These are phyloP conservation scores for Macrophomina phaseolina DNA, from an alignment of 2,329 filamentous ascomycete genomes.

Conservation along the genomic window DNA sequence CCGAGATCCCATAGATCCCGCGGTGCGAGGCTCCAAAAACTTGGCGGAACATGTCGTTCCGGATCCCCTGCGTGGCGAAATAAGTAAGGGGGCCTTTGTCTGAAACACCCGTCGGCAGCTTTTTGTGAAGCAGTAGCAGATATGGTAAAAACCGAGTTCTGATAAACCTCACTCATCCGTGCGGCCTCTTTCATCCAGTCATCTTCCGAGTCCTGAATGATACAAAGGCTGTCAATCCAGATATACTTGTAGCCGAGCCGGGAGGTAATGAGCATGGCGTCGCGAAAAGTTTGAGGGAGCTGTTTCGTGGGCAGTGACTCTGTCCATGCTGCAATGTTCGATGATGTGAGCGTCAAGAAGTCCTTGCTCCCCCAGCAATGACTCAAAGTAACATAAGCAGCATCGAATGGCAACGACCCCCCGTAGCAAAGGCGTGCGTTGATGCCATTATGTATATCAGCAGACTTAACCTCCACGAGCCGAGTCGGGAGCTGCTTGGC, in stretches of 20 bases:
- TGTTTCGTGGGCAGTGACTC: background rate
- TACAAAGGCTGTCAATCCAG: conserved; percentile 31
- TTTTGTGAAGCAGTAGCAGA: background rate
- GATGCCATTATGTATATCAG: background rate
- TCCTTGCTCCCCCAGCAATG: conserved; percentile 14
- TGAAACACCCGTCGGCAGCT: conserved; percentile 3
- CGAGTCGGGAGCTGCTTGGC: background rate
- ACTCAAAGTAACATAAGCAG: background rate
- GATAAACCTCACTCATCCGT: conserved; percentile 18
- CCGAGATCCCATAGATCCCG: conserved; percentile 11
- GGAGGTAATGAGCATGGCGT: conserved; percentile 25
- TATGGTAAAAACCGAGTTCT: conserved; percentile 3
- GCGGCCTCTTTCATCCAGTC: conserved; percentile 22
- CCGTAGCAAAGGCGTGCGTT: background rate
- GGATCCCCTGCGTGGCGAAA: background rate
- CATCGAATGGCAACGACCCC: background rate
- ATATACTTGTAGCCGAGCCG: conserved; percentile 24
- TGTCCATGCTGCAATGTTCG: background rate
- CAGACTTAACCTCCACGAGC: background rate
- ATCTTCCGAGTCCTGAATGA: conserved; percentile 28
- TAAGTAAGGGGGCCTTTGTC: background rate
- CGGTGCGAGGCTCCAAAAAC: conserved; percentile 14
- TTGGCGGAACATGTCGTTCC: background rate
- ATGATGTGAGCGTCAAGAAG: background rate
- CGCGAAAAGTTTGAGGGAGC: conserved; percentile 26